phyloP scores from a whole-genome alignment of 177 flowering plant genomes.

The Vitis hybrid region DNA sequence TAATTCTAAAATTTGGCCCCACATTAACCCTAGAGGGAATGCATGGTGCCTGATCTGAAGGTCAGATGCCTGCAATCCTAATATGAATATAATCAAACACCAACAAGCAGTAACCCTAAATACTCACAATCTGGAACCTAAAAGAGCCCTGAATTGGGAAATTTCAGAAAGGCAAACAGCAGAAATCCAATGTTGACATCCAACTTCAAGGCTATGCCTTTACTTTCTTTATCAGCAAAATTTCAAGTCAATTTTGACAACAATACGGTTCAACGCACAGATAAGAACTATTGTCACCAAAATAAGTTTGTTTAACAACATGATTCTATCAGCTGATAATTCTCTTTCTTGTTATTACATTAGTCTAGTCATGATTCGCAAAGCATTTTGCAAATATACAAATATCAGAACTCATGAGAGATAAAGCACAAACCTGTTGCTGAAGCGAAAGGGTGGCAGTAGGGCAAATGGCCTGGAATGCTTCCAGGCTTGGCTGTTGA shows the following conservation, averaged over 20 bases:
- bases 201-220: too few relatives aligned
- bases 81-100: neutral
- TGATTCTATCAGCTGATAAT: neutral
- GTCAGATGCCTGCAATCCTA: neutral
- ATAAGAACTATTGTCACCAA: neutral
- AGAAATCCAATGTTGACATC: too few relatives aligned
- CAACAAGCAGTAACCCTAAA: too few relatives aligned
- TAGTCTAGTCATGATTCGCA: neutral
- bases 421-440: slow-evolving; percentile 67
- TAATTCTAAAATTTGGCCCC: neutral
- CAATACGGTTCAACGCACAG: neutral
- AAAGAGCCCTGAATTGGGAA: too few relatives aligned
- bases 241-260: neutral
- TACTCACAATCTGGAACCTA: too few relatives aligned
- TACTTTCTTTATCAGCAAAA: neutral
- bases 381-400: too few relatives aligned
- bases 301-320: neutral
- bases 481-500: slow-evolving; percentile 37
- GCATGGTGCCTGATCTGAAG: neutral
- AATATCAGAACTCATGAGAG: neutral
- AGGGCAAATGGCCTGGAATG: slow-evolving; percentile 61
- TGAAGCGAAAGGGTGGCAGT: slow-evolving; percentile 65
- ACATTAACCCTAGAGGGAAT: neutral
- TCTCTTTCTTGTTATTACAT: neutral
- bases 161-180: neutral